These are phyloP conservation scores for Cadophora luteo-olivacea DNA, from an alignment of 2,329 filamentous ascomycete species.

Conservation along the genomic window DNA sequence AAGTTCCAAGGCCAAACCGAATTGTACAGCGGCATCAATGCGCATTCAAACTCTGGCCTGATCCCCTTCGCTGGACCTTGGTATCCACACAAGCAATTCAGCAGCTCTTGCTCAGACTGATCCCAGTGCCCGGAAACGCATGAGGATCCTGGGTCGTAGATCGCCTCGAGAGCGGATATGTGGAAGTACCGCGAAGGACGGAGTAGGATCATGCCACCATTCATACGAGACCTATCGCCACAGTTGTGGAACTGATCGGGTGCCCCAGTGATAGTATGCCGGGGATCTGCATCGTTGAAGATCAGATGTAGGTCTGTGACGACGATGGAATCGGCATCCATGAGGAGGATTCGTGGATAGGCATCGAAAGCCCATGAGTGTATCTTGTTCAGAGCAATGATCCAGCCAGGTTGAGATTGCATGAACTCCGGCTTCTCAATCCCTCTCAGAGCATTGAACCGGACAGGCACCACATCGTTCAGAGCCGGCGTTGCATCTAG, in stretches of 20 bases:
- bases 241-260: slow-evolving; percentile 23
- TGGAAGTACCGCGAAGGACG: slow-evolving; percentile 23
- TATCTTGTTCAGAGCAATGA: slow-evolving; percentile 23
- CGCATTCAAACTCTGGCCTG: slow-evolving; percentile 20
- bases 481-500: slow-evolving; percentile 15
- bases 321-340: slow-evolving; percentile 26
- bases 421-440: slow-evolving; percentile 24
- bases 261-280: slow-evolving; percentile 13
- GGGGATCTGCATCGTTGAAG: slow-evolving; percentile 18
- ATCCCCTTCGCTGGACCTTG: background rate
- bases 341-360: slow-evolving; percentile 25
- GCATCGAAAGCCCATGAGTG: slow-evolving; percentile 25
- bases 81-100: slow-evolving; percentile 23
- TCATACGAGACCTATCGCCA: slow-evolving; percentile 15
- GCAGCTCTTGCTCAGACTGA: slow-evolving; percentile 25
- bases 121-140: slow-evolving; percentile 17
- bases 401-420: slow-evolving; percentile 17
- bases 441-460: slow-evolving; percentile 16
- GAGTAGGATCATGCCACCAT: slow-evolving; percentile 24
- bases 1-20: slow-evolving; percentile 24
- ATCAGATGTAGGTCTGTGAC: slow-evolving; percentile 22
- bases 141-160: slow-evolving; percentile 20
- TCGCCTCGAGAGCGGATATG: slow-evolving; percentile 19
- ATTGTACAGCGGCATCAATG: slow-evolving; percentile 24
- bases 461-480: slow-evolving; percentile 23